Base-by-base conservation (phyloP, 2,329 filamentous ascomycete genomes). In the Periconia sp. region DNA sequence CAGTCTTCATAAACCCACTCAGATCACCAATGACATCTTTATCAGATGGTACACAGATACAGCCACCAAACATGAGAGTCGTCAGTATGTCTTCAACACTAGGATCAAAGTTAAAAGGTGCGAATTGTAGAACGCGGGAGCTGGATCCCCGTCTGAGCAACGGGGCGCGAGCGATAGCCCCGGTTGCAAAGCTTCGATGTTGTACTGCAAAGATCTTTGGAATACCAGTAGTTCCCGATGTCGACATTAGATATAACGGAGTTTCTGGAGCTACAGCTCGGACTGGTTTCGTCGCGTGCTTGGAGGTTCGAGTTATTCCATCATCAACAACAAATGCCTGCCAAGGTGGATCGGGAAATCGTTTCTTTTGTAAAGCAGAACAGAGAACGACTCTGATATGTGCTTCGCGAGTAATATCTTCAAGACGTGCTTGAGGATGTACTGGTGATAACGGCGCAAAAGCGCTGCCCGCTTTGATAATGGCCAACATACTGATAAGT, bases 131-230 rank as follows among this genome's bases (percentile, higher is more conserved):
- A 77, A 79, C 3, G 79, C 81, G 43, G 81, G 76, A 83, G 79
- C 8, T 10, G 35, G 32, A 6, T 21, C 23, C 17, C 4, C 18
- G 4, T 6, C 19, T 10, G 9, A 36, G n/a, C 4, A 17, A 11
- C 3, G 3, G 65, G 46, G 21, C 42, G 10, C 31, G 29, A n/a
- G 17, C 30, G 4, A 10, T 4, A 31, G 7, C 15, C 16, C 26
- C 22, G 4, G 28, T 38, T 9, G 0, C n/a, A 33, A 87, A 67
- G 1, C 80, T 76, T 0, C 71, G 68, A 53, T 87, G 84, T 7
- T 80, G 80, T 41, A 85, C 78, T 18, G 83, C 79, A 11, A 83
- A 78, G 2, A 80, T 83, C 39, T 81, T 81, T 0, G 80, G 78
- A 30, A 72, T 73, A 35, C 52, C 50, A 11, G 52, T 60, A 13